Conservation (phyloP, 2,329 filamentous ascomycete genomes). For the Talaromyces amestolkiae region DNA sequence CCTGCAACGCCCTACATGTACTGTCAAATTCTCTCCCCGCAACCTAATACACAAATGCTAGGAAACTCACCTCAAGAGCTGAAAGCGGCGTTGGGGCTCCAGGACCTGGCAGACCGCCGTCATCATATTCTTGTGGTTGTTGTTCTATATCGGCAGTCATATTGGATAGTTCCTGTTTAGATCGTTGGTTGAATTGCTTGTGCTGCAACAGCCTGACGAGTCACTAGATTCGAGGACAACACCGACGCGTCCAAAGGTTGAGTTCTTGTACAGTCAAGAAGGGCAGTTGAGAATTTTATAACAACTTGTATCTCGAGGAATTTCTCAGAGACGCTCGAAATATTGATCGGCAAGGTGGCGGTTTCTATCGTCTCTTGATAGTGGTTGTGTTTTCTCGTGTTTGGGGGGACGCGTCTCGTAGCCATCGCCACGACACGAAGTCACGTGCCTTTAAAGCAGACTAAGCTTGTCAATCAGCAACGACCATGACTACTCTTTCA, state of each 20-base stretch:
- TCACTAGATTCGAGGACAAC: not conserved
- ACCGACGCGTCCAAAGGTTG: not conserved
- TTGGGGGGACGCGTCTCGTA: slow-evolving; percentile 10
- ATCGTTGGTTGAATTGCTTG: not conserved
- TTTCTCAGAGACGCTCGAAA: not conserved
- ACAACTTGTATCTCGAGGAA: too few relatives aligned
- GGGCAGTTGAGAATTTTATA: not conserved
- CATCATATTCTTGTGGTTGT: slow-evolving; percentile 69
- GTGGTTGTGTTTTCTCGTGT: not conserved
- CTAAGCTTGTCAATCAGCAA: not conserved
- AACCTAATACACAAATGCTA: not conserved
- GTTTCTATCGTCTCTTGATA: not conserved
- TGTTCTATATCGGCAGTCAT: slow-evolving; percentile 58
- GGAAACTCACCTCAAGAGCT: slow-evolving; percentile 70
- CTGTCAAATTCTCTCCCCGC: not conserved
- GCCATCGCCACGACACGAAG: slow-evolving; percentile 37
- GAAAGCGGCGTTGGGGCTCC: slow-evolving; percentile 89
- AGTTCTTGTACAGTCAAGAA: not conserved
- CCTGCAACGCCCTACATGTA: slow-evolving; percentile 73
- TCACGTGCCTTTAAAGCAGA: slow-evolving; percentile 32
- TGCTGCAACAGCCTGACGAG: not conserved
- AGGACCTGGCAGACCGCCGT: slow-evolving; percentile 71
- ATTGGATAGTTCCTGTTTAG: not conserved
- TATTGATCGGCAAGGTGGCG: not conserved
- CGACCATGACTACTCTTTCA: not conserved